These are phyloP conservation scores for Salvia splendens DNA, from an alignment of 257 asterid genomes.

Conservation along the genomic window DNA sequence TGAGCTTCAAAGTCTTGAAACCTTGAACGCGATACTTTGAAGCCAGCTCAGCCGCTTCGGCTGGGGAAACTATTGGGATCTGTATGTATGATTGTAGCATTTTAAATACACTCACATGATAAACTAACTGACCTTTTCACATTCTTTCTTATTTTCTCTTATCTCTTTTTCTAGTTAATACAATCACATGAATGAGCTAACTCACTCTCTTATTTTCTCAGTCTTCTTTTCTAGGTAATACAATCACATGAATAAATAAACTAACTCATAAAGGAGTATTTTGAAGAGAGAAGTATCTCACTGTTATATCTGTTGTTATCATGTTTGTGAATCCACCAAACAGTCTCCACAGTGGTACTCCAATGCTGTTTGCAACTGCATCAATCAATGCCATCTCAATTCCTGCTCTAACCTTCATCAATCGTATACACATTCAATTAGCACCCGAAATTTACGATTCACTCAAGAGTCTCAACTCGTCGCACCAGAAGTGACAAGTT, in stretches of 20 bases:
- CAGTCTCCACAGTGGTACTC: conserved; percentile 85
- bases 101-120: too few species aligned
- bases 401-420: conserved; percentile 91
- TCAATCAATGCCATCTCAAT: conserved; percentile 94
- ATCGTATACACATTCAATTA: conserved; percentile 34
- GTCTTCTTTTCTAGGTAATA: too few species aligned
- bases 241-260: background rate
- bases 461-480: too few species aligned
- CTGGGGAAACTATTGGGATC: conserved; percentile 86
- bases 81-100: conserved; percentile 34
- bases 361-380: conserved; percentile 82
- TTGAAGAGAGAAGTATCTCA: conserved; percentile 37
- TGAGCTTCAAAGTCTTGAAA: conserved; percentile 79
- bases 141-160: too few species aligned
- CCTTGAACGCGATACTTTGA: conserved; percentile 60
- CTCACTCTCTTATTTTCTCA: too few species aligned
- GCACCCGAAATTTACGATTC: conserved; percentile 1
- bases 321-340: conserved; percentile 78
- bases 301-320: conserved; percentile 85
- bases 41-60: conserved; percentile 83
- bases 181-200: too few species aligned
- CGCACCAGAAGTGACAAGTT: too few species aligned
- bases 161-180: too few species aligned
- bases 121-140: too few species aligned
- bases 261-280: background rate